Base-by-base conservation (phyloP, 257 asterid species). In the Fraxinus anomala region DNA sequence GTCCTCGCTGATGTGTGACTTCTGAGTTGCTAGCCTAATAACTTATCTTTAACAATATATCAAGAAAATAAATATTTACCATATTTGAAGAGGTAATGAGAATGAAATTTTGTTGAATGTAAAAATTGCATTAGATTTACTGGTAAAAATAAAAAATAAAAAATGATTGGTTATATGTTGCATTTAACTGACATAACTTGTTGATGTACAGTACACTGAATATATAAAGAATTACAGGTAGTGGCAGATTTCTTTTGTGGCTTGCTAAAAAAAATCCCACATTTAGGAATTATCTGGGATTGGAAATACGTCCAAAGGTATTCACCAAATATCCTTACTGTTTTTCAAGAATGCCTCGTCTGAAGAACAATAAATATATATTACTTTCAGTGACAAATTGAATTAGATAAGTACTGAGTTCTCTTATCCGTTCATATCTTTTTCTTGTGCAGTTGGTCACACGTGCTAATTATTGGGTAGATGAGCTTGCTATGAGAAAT, bases 231-330 rank as follows among this genome's bases (percentile, higher is more conserved):
- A 73, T 79, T 79, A 51, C 92, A 95, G 99, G 99, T 5, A 90
- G 98, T 68, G 99, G 99, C 76, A 93, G 99, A 86, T 95, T 91
- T 88, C 94, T 95, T 56, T 44, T 93, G 56, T 91, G 89, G 95
- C 94, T 86, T 51, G 98, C 99, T 39, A 89, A 88, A 82, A 81
- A 79, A 82, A 84, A 88, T 87, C 71, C 84, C 1, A 82, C 71
- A 47, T 83, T 84, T 77, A 89, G 88, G 78, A 95, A 93, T 82
- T 90, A 85, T 86, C 87, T 95, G 74, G 99, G 99, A 77, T 74
- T 95, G 86, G 99, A 95, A 88, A 95, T 95, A 85, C 92, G 97
- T 70, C 93, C 86, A 69, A 95, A 89, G 83, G 99, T 94, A 92
- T 51, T 92, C 74, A 24, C 44, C 47, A 7, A 76, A 17, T 67